Evolutionary conservation across 208 protist genomes (phyloP), one percentile per base, ranked within the genome.

Genomic region (Crithidia acanthocephali): DNA sequence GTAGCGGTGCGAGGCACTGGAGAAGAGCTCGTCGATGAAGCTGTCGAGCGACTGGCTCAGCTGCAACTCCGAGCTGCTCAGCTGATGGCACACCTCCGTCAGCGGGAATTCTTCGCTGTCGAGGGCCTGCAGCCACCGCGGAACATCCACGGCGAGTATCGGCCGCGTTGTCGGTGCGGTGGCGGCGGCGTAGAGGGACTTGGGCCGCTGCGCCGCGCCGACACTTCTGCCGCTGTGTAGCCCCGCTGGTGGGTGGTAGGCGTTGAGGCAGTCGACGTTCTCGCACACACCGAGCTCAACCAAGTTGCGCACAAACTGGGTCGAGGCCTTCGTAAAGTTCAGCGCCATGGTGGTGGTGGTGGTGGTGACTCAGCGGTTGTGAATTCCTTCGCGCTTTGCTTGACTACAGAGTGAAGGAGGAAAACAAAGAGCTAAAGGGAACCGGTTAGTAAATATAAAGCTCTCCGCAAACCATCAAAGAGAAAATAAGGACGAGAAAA

Each of bases 221-320:
- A 51, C 10, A 18, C 32, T 33, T 32, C 44, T 30, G 63, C 18
- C n/a, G n/a, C n/a, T 56, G 15, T 20, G 42, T 18, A 55, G 57
- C 47, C n/a, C 58, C 0, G 56, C 68, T 3, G 53, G 69, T 3
- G 60, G 68, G 25, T 75, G 66, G 50, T 73, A 83, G 16, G 69
- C 52, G 61, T 86, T 86, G 33, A 60, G 44, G 56, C 81, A 86
- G 48, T 44, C 61, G 6, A 48, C 23, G 44, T 75, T 76, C 13
- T 75, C 72, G 44, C 81, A 86, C 23, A 74, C 77, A 27, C 81
- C 81, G 27, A 86, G 45, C 23, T 80, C 76, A 20, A 83, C 52
- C 15, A 83, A 47, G 45, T 86, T 82, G 37, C 73, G 23, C 28
- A 86, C 48, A 61, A 83, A 86, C 16, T 60, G 53, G 2, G 73